Percentiles rank a stretch among this genome's conserved stretches.
These are phyloP conservation scores for Syzygium aromaticum DNA, from an alignment of 345 rosid genomes.

Conservation along the genomic window DNA sequence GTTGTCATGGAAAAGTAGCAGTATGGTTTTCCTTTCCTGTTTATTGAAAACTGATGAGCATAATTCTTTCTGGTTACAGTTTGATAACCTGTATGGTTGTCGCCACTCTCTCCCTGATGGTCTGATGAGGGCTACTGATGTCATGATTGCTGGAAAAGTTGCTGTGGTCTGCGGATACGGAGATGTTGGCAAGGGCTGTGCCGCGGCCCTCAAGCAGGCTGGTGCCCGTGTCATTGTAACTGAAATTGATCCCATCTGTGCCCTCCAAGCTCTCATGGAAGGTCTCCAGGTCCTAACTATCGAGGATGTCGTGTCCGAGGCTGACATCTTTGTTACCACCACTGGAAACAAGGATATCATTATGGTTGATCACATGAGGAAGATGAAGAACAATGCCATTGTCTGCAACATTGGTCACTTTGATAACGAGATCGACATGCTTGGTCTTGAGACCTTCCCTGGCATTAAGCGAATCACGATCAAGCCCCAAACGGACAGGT, in stretches of 20 bases:
- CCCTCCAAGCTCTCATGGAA: slow-evolving; percentile 89
- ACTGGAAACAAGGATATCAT: slow-evolving; percentile 91
- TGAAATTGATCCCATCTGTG: slow-evolving; percentile 91
- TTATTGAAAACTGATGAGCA: not conserved
- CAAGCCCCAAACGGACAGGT: slow-evolving; percentile 95
- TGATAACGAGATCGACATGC: slow-evolving; percentile 81
- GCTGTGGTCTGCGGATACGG: slow-evolving; percentile 79
- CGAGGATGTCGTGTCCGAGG: slow-evolving; percentile 59
- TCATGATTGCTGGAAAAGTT: slow-evolving; percentile 96
- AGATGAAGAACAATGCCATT: slow-evolving; percentile 97
- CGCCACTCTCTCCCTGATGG: slow-evolving; percentile 96
- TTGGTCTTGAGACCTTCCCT: slow-evolving; percentile 63
- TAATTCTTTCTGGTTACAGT: slow-evolving; percentile 25
- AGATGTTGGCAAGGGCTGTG: slow-evolving; percentile 97
- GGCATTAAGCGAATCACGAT: slow-evolving; percentile 83
- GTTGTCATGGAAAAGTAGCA: not conserved
- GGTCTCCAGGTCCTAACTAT: slow-evolving; percentile 76
- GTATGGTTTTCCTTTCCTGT: not conserved
- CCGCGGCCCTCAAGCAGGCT: slow-evolving; percentile 75
- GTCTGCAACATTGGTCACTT: slow-evolving; percentile 98
- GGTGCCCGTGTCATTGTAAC: slow-evolving; percentile 86
- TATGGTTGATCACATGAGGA: slow-evolving; percentile 87
- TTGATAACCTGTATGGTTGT: slow-evolving; percentile 86
- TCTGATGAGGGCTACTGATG: slow-evolving; percentile 96
- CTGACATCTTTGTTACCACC: slow-evolving; percentile 85